Conservation (phyloP, 2,329 filamentous ascomycete genomes). For the Cordyceps fumosorosea region DNA sequence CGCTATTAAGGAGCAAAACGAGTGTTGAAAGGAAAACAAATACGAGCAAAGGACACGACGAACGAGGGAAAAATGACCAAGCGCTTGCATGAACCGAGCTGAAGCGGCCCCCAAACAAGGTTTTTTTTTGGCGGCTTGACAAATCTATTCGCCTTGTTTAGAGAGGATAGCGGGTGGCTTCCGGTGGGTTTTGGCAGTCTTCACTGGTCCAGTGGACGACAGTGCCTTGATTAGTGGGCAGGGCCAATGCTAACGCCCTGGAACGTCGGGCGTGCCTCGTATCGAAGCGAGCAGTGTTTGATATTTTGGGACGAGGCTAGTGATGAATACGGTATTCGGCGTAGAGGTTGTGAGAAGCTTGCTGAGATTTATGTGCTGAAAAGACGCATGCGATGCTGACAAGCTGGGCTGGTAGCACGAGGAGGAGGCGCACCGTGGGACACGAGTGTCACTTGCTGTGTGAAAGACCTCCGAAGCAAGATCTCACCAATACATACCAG, state of each 20-base stretch:
- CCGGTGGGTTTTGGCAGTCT: background rate
- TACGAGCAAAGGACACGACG: background rate
- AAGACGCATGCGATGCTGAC: too few relatives aligned
- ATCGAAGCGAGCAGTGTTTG: background rate
- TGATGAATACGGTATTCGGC: background rate
- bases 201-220: background rate
- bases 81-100: background rate
- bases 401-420: too few relatives aligned
- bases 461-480: too few relatives aligned
- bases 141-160: background rate
- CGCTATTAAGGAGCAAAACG: background rate
- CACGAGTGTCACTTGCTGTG: too few relatives aligned
- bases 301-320: background rate
- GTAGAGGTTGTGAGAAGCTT: too few relatives aligned
- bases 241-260: background rate
- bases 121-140: background rate
- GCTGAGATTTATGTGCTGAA: too few relatives aligned
- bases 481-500: too few relatives aligned
- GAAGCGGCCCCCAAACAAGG: background rate
- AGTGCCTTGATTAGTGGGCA: constrained; percentile 3
- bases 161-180: background rate
- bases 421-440: too few relatives aligned
- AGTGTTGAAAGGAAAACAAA: background rate
- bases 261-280: background rate
- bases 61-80: background rate